These are phyloP conservation scores for Aegilops speltoides DNA, from an alignment of 176 grass and related monocot species.

Conservation along the genomic window DNA sequence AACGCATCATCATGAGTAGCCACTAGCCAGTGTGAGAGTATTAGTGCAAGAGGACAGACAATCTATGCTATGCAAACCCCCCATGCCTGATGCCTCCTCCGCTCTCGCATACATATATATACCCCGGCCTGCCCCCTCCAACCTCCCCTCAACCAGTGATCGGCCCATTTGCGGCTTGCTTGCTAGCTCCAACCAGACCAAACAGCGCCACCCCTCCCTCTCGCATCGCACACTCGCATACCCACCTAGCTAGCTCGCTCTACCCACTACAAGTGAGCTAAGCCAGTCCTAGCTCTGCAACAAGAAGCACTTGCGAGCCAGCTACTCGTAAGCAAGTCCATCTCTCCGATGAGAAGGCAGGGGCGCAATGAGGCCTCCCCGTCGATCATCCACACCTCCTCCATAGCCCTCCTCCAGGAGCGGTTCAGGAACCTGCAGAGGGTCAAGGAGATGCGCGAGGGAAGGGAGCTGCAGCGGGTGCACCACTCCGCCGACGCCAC, in stretches of 20 bases:
- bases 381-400: constrained; percentile 62
- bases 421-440: constrained; percentile 91
- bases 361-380: constrained; percentile 50
- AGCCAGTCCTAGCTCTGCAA: constrained; percentile 24
- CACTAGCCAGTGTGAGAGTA: neutral
- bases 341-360: constrained; percentile 55
- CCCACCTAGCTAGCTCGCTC: neutral
- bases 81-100: neutral
- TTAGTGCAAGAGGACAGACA: constrained; percentile 69
- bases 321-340: neutral
- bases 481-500: neutral
- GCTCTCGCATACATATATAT: constrained; percentile 38
- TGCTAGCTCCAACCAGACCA: constrained; percentile 21
- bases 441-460: constrained; percentile 89
- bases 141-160: neutral
- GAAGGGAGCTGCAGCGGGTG: constrained; percentile 61
- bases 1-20: neutral
- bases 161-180: neutral
- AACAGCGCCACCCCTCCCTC: neutral
- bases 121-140: constrained; percentile 34
- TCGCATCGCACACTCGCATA: constrained; percentile 19
- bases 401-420: constrained; percentile 96
- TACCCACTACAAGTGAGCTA: constrained; percentile 1
- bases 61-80: neutral
- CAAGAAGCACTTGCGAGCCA: constrained; percentile 30